These are phyloP conservation scores for Hypoxylon sp. DNA, from an alignment of 2,329 filamentous ascomycete species.

Conservation along the genomic window DNA sequence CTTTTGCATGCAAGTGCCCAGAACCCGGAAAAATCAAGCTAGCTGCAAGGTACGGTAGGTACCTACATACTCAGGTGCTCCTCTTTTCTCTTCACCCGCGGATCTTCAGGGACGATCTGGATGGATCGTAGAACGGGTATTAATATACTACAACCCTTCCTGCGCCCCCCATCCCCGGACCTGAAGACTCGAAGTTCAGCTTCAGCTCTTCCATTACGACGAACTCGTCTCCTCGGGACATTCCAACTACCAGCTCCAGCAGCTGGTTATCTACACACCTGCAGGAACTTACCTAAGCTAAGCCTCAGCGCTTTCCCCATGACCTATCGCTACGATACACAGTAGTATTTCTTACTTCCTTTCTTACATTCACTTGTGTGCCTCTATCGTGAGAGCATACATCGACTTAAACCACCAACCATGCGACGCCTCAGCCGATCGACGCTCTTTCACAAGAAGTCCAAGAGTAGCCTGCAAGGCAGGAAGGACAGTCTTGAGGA, in stretches of 20 bases:
- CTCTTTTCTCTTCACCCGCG: conserved; percentile 30
- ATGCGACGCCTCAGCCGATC: conserved; percentile 41
- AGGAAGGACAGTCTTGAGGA: conserved; percentile 42
- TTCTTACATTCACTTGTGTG: conserved; percentile 27
- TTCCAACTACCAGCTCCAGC: conserved; percentile 29
- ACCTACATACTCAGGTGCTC: conserved; percentile 23
- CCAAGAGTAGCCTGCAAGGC: conserved; percentile 43
- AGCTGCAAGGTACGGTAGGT: conserved; percentile 46
- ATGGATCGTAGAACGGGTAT: conserved; percentile 34
- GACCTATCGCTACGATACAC: conserved; percentile 23
- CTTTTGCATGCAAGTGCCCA: conserved; percentile 13
- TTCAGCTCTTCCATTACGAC: conserved; percentile 15
- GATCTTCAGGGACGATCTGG: conserved; percentile 49
- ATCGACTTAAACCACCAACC: conserved; percentile 16
- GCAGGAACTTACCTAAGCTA: conserved; percentile 21
- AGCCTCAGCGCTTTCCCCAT: conserved; percentile 26
- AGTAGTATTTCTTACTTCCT: conserved; percentile 28
- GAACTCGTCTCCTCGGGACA: conserved; percentile 14
- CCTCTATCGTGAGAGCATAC: conserved; percentile 6
- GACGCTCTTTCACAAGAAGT: conserved; percentile 49
- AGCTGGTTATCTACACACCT: conserved; percentile 20
- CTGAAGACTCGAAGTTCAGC: not conserved
- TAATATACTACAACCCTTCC: conserved; percentile 30
- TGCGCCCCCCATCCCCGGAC: conserved; percentile 2
- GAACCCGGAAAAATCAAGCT: conserved; percentile 20